A percentile compares a stretch with the other conserved stretches of the same genome.
Conservation (phyloP, 2,329 filamentous ascomycete species). For the Chaetomium globosum region DNA sequence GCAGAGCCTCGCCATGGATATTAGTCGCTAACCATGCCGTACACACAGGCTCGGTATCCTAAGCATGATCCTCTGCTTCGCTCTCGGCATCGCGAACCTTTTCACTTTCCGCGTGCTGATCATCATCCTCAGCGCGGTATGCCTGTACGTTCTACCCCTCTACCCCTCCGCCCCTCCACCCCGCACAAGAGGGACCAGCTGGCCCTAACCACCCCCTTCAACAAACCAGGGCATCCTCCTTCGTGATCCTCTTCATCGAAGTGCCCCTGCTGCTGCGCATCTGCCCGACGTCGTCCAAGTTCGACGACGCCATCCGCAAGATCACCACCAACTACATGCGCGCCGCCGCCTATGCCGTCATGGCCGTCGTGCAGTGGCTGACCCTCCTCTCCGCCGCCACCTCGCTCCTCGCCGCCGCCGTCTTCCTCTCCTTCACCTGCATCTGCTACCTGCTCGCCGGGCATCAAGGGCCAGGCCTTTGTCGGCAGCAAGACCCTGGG, state of each 20-base stretch:
- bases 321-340: slow-evolving; percentile 98
- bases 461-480: slow-evolving; percentile 80
- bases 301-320: slow-evolving; percentile 85
- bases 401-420: slow-evolving; percentile 81
- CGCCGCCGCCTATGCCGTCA: slow-evolving; percentile 78
- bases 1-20: not conserved
- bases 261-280: slow-evolving; percentile 94
- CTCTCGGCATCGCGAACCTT: slow-evolving; percentile 68
- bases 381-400: slow-evolving; percentile 67
- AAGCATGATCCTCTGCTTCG: slow-evolving; percentile 71
- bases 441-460: slow-evolving; percentile 82
- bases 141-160: slow-evolving; percentile 50
- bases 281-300: slow-evolving; percentile 88
- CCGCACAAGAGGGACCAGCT: not conserved
- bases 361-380: slow-evolving; percentile 83
- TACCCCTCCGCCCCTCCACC: not conserved
- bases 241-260: slow-evolving; percentile 82
- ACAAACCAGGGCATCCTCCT: slow-evolving; percentile 62
- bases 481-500: slow-evolving; percentile 94
- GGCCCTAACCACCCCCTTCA: not conserved
- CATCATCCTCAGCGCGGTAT: slow-evolving; percentile 57
- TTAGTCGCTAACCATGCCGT: slow-evolving; percentile 25
- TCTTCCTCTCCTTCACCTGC: slow-evolving; percentile 76
- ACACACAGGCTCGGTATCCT: slow-evolving; percentile 65
- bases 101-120: slow-evolving; percentile 56